Conservation (phyloP, 139 green algal species). For the Deuterostichococcus epilithicus region DNA sequence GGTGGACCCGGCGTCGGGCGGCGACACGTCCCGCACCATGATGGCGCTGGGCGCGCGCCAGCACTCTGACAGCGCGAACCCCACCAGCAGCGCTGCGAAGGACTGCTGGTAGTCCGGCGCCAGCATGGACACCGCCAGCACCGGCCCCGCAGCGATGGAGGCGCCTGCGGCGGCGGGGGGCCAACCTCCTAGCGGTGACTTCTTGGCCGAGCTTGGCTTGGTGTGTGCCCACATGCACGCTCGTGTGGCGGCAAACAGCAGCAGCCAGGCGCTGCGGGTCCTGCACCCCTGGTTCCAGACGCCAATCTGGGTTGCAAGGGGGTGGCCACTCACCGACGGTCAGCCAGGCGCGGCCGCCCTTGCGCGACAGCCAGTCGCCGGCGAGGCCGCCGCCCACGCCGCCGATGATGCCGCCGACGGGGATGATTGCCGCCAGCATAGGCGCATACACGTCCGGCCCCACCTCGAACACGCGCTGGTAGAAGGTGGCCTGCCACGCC, state of each 20-base stretch:
- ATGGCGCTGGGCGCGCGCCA: conserved; percentile 82
- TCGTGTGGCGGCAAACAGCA: too few species aligned
- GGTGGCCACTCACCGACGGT: conserved; percentile 52
- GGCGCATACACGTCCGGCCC: conserved; percentile 67
- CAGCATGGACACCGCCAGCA: conserved; percentile 64
- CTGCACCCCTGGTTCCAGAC: too few species aligned
- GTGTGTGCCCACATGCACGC: too few species aligned
- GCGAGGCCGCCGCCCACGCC: conserved; percentile 71
- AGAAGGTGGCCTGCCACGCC: conserved; percentile 87
- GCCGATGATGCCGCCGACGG: conserved; percentile 79
- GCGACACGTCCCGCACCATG: conserved; percentile 67
- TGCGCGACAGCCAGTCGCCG: conserved; percentile 65
- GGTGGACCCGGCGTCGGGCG: conserved; percentile 56
- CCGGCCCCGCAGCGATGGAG: conserved; percentile 58
- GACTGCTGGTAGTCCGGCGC: conserved; percentile 55
- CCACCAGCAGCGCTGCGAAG: conserved; percentile 71
- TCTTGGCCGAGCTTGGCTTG: too few species aligned
- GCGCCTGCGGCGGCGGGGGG: conserved; percentile 31
- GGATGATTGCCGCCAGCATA: conserved; percentile 77
- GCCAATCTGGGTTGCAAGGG: too few species aligned
- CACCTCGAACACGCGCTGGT: conserved; percentile 72
- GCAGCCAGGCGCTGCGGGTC: too few species aligned
- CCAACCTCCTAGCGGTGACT: too few species aligned
- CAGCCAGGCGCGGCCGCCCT: conserved; percentile 48
- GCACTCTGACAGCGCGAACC: conserved; percentile 75